Evolutionary conservation across 306 rosid species (phyloP).

Genomic region (Citrullus colocynthis): DNA sequence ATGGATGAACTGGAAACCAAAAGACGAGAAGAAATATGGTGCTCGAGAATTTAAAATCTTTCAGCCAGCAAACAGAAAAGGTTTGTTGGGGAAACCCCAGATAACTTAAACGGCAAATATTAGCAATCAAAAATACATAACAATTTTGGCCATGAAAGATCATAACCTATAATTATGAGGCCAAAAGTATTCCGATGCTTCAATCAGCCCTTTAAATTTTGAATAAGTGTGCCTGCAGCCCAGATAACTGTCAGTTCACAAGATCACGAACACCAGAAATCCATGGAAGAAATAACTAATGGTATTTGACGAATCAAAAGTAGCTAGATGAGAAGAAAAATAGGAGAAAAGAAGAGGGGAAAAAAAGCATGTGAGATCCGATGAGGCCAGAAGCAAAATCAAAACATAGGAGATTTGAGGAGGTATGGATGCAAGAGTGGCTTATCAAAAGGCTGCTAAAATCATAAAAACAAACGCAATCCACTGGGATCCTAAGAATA

Average conservation of each 20-base stretch:
- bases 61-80: neutral
- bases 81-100: neutral
- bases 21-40: neutral
- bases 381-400: neutral
- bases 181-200: conserved; percentile 33
- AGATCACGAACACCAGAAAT: conserved; percentile 18
- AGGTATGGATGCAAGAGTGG: neutral
- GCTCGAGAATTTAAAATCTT: neutral
- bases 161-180: conserved; percentile 34
- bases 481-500: neutral
- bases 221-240: conserved; percentile 38
- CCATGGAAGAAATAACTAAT: conserved; percentile 9
- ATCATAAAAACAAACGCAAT: neutral
- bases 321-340: neutral
- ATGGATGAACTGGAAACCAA: neutral
- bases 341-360: neutral
- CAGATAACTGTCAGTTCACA: conserved; percentile 34
- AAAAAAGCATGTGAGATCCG: neutral
- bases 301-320: conserved; percentile 4
- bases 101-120: neutral
- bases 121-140: conserved; percentile 2
- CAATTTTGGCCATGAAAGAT: conserved; percentile 26
- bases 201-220: conserved; percentile 38
- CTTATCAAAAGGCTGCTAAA: neutral
- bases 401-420: neutral